A percentile compares a stretch with the other conserved stretches of the same genome.
Conservation (phyloP, 2,329 filamentous ascomycete species). For the Aspergillus sp. region DNA sequence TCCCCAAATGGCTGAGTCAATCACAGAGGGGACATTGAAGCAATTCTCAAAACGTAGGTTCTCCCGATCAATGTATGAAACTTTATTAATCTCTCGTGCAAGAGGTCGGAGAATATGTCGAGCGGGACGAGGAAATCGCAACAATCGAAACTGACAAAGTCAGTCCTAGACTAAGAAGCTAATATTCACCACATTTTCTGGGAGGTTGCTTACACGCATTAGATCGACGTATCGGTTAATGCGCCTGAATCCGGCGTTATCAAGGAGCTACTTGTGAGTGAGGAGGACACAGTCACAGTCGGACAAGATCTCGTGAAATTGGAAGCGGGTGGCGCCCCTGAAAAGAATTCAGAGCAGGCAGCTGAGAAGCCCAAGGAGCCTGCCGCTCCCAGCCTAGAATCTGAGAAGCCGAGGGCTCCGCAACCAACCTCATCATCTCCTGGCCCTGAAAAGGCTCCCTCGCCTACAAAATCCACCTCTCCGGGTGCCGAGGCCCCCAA, state of each 20-base stretch:
- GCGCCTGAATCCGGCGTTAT: conserved; percentile 87
- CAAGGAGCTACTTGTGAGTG: conserved; percentile 85
- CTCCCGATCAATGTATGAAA: neutral
- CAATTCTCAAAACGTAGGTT: conserved; percentile 78
- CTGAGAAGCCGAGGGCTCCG: conserved; percentile 28
- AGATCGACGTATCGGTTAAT: conserved; percentile 98
- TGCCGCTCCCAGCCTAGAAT: conserved; percentile 49
- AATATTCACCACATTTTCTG: neutral
- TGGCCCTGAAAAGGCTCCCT: conserved; percentile 30
- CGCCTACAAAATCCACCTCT: conserved; percentile 42
- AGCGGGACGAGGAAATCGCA: conserved; percentile 95
- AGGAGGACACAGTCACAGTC: conserved; percentile 93
- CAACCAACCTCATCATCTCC: conserved; percentile 14
- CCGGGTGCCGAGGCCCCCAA: conserved; percentile 28
- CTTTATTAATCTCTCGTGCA: neutral
- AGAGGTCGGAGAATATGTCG: conserved; percentile 88
- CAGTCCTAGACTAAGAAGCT: conserved; percentile 20
- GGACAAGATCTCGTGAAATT: conserved; percentile 88
- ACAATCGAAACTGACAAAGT: conserved; percentile 99
- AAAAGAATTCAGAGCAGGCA: conserved; percentile 57
- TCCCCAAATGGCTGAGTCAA: conserved; percentile 97
- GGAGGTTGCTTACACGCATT: conserved; percentile 9
- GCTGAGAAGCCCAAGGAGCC: conserved; percentile 61
- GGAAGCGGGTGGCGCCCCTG: conserved; percentile 69
- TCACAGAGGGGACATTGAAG: conserved; percentile 94